Percentiles rank a stretch among this genome's conserved stretches.
Evolutionary conservation across 2,329 filamentous ascomycete genomes (phyloP).

Genomic region (Clonostachys byssicola): DNA sequence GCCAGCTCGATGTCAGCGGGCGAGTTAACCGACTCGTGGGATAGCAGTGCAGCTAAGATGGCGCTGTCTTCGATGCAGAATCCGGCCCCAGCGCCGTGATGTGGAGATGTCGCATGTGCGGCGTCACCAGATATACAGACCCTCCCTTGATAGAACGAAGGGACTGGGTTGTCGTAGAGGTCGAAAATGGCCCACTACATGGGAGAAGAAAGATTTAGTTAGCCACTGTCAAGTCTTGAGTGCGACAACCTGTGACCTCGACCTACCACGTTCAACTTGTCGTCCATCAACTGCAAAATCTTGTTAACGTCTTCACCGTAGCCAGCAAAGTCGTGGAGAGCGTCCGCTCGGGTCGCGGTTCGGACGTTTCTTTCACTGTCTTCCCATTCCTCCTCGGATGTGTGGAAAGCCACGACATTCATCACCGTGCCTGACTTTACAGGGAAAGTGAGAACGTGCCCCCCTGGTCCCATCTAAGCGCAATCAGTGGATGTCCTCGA

Average conservation of each 20-base stretch:
- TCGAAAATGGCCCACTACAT: conserved; percentile 41
- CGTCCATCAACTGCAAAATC: conserved; percentile 19
- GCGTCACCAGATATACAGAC: conserved; percentile 55
- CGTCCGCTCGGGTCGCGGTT: conserved; percentile 19
- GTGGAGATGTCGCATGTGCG: conserved; percentile 58
- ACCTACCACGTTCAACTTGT: conserved; percentile 19
- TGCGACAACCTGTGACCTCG: neutral
- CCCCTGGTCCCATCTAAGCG: conserved; percentile 35
- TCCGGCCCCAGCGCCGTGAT: conserved; percentile 54
- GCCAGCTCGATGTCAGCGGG: conserved; percentile 30
- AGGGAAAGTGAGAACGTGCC: conserved; percentile 55
- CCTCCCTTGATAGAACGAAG: conserved; percentile 32
- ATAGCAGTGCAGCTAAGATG: conserved; percentile 38
- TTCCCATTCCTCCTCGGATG: conserved; percentile 20
- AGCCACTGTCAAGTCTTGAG: neutral
- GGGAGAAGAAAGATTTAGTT: conserved; percentile 1
- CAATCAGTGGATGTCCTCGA: neutral
- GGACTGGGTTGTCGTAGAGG: conserved; percentile 33
- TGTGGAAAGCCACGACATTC: conserved; percentile 46
- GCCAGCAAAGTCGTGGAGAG: conserved; percentile 24
- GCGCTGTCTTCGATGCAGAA: conserved; percentile 51
- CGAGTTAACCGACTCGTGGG: conserved; percentile 25
- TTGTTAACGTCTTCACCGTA: conserved; percentile 21
- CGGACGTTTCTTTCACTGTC: conserved; percentile 9
- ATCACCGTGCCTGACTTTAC: conserved; percentile 49